Percentiles rank a stretch among this genome's conserved stretches.
phyloP scores from a whole-genome alignment of 345 rosid species.

The Mercurialis annua region DNA sequence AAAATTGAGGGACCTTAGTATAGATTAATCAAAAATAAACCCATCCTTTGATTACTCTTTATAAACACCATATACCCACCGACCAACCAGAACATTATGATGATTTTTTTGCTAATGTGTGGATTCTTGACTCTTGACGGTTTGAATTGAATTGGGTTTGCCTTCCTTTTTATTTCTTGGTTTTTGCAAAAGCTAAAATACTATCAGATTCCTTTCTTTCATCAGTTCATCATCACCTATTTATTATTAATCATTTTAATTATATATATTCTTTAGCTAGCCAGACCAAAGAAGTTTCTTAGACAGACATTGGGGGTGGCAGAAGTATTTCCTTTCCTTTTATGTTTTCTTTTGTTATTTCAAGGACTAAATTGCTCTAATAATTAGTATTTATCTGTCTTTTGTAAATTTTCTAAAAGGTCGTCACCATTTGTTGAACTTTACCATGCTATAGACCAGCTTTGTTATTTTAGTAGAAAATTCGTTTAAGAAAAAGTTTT shows the following conservation, averaged over 20 bases:
- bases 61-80: neutral
- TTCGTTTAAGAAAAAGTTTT: no score
- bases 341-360: neutral
- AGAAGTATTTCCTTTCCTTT: no score
- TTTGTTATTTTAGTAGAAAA: no score
- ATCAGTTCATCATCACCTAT: neutral
- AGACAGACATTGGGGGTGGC: neutral
- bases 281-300: neutral
- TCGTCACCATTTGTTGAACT: no score
- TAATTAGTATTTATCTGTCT: no score
- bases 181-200: constrained; percentile 53
- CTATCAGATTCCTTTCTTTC: constrained; percentile 63
- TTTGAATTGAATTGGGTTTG: constrained; percentile 44
- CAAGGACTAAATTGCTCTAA: no score
- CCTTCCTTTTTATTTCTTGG: constrained; percentile 64
- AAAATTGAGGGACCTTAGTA: no score
- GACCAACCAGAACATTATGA: constrained; percentile 17
- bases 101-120: neutral
- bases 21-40: no score
- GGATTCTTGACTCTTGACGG: constrained; percentile 27
- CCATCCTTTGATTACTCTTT: constrained; percentile 16
- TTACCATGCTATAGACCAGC: no score
- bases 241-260: no score
- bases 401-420: no score
- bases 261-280: no score